Percentiles rank a stretch among this genome's conserved stretches.
These are phyloP conservation scores for Fallopia convolvulus DNA, from an alignment of 148 eudicot genomes.

Conservation along the genomic window DNA sequence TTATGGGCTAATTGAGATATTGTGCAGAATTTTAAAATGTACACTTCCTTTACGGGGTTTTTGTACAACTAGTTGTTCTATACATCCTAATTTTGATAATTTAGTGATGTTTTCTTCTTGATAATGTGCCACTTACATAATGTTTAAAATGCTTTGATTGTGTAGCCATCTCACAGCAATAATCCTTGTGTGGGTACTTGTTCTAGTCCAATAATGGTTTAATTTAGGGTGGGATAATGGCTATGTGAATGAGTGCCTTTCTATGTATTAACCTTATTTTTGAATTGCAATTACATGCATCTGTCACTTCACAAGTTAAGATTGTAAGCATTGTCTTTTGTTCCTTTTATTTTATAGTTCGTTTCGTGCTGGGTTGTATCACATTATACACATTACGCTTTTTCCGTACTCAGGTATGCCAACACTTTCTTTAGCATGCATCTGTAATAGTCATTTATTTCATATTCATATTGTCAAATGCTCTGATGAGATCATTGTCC, in stretches of 20 bases:
- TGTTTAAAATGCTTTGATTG: not conserved
- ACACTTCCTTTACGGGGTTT: not conserved
- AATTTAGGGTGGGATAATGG: not conserved
- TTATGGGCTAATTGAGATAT: not conserved
- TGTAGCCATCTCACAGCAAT: not conserved
- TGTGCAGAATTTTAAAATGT: not conserved
- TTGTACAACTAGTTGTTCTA: not conserved
- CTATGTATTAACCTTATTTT: not conserved
- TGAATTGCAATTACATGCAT: not conserved
- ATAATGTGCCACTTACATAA: not conserved
- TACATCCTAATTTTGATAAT: not conserved
- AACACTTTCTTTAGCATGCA: conserved; percentile 3
- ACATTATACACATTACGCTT: conserved; percentile 61
- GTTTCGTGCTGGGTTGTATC: conserved; percentile 71
- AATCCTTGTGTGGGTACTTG: not conserved
- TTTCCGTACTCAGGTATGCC: conserved; percentile 68
- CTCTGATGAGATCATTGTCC: not conserved
- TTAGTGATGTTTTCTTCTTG: not conserved
- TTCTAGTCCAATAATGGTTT: not conserved
- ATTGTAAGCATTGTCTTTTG: not conserved
- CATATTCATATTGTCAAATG: not conserved
- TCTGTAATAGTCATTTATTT: not conserved
- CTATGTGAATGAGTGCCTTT: not conserved
- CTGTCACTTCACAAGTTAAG: not conserved
- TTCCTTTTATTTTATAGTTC: conserved; percentile 38